Evolutionary conservation across 306 rosid species (phyloP).

Genomic region (Corylus avellana): DNA sequence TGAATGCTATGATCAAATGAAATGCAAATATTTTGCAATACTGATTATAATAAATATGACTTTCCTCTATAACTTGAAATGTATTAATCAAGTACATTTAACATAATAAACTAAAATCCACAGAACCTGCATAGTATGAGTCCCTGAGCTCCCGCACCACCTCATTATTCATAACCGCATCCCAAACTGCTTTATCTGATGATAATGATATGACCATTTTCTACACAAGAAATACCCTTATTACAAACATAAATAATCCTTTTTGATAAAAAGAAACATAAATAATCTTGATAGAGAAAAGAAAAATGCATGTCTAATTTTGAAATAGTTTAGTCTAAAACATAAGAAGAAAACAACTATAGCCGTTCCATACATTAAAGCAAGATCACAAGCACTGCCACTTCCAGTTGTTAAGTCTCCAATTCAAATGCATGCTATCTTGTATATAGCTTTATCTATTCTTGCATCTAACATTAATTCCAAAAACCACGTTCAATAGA

Average conservation of each 20-base stretch:
- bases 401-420: background rate
- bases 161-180: constrained; percentile 75
- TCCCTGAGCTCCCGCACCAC: constrained; percentile 65
- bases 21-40: background rate
- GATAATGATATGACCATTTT: constrained; percentile 76
- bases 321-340: background rate
- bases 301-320: background rate
- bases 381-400: background rate
- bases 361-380: background rate
- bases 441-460: background rate
- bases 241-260: background rate
- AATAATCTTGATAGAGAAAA: background rate
- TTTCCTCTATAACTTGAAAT: background rate
- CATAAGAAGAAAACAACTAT: background rate
- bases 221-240: constrained; percentile 34
- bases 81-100: background rate
- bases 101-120: constrained; percentile 3
- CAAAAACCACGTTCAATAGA: background rate
- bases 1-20: background rate
- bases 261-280: background rate
- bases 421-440: background rate
- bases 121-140: constrained; percentile 48
- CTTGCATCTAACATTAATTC: background rate
- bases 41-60: background rate
- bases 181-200: constrained; percentile 75